phyloP scores from a whole-genome alignment of 306 rosid species.

The Acacia acuminata region DNA sequence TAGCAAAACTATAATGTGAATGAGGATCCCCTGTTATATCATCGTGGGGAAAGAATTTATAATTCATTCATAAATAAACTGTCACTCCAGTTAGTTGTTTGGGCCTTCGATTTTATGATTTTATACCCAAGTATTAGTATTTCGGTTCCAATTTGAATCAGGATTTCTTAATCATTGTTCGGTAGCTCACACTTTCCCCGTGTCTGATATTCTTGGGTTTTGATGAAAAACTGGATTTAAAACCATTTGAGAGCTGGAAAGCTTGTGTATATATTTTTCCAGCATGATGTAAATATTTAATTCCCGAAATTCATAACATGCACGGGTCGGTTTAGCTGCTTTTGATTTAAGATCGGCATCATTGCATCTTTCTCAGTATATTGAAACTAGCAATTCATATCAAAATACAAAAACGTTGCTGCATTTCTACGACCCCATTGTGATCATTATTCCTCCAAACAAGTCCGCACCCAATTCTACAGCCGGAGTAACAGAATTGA shows the following conservation, averaged over 20 bases:
- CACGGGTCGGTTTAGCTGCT: conserved; percentile 95
- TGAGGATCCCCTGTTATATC: not conserved
- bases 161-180: not conserved
- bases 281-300: conserved; percentile 23
- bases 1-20: not conserved
- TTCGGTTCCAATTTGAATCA: not conserved
- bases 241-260: not conserved
- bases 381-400: conserved; percentile 91
- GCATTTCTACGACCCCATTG: conserved; percentile 91
- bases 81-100: not conserved
- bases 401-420: conserved; percentile 91
- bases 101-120: not conserved
- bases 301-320: conserved; percentile 30
- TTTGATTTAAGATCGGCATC: conserved; percentile 91
- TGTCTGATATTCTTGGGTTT: not conserved
- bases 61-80: not conserved
- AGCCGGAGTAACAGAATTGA: conserved; percentile 74
- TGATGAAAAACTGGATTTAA: not conserved
- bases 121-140: not conserved
- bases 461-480: conserved; percentile 83
- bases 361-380: conserved; percentile 90
- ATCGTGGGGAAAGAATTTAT: not conserved
- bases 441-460: conserved; percentile 87
- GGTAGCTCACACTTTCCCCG: not conserved
- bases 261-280: not conserved